Evolutionary conservation across 2,329 filamentous ascomycete genomes (phyloP).

Genomic region (Cyclaneusma minus): DNA sequence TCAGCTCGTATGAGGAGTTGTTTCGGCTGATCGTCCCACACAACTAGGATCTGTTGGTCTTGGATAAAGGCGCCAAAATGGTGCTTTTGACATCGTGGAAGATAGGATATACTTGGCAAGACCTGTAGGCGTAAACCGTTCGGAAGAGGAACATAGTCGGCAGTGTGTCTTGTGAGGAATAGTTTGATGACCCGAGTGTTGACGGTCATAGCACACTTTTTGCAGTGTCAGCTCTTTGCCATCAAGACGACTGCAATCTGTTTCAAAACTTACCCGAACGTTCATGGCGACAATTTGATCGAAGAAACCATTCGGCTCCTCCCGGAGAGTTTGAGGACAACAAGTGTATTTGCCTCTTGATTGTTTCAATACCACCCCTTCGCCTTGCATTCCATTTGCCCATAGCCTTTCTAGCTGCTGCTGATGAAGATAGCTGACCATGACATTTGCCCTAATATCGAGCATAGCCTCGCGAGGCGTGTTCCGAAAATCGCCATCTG

Average conservation of each 20-base stretch:
- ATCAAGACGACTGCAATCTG: not conserved
- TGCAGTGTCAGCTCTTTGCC: slow-evolving; percentile 4
- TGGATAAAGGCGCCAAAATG: slow-evolving; percentile 51
- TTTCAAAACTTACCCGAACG: slow-evolving; percentile 29
- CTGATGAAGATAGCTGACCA: slow-evolving; percentile 47
- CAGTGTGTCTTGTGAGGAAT: slow-evolving; percentile 31
- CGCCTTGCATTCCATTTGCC: slow-evolving; percentile 28
- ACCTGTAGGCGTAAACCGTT: slow-evolving; percentile 46
- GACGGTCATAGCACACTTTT: slow-evolving; percentile 49
- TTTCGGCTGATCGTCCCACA: slow-evolving; percentile 48
- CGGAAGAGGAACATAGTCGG: slow-evolving; percentile 40
- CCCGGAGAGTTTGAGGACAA: slow-evolving; percentile 28
- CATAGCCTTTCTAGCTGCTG: slow-evolving; percentile 41
- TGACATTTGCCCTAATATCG: slow-evolving; percentile 43
- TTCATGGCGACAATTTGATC: slow-evolving; percentile 33
- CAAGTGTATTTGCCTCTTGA: slow-evolving; percentile 32
- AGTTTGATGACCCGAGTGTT: slow-evolving; percentile 48
- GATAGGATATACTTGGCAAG: slow-evolving; percentile 36
- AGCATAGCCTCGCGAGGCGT: slow-evolving; percentile 25
- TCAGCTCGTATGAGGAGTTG: slow-evolving; percentile 35
- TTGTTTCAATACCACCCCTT: slow-evolving; percentile 40
- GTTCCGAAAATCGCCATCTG: slow-evolving; percentile 25
- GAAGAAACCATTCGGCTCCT: slow-evolving; percentile 31
- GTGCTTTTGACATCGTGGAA: slow-evolving; percentile 45
- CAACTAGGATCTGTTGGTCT: slow-evolving; percentile 39